Percentiles rank a stretch among this genome's conserved stretches.
Evolutionary conservation across 345 rosid genomes (phyloP).

Genomic region (Sisymbrium altissimum): DNA sequence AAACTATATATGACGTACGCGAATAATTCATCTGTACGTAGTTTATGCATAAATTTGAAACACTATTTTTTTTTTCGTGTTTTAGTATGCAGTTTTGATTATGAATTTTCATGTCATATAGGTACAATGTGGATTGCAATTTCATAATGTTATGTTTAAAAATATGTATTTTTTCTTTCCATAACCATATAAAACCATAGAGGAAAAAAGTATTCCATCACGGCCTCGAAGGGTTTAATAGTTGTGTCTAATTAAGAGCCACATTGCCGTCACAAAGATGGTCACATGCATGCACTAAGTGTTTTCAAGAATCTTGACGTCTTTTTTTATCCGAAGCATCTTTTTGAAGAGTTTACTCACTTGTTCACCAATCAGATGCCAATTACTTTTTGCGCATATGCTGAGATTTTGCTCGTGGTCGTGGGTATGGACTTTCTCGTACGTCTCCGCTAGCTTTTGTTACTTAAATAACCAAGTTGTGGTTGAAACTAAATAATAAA

Average conservation of each 20-base stretch:
- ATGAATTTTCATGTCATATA: neutral
- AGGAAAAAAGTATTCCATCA: neutral
- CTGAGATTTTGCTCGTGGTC: conserved; percentile 8
- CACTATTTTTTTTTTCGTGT: neutral
- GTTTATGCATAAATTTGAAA: neutral
- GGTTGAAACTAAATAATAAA: neutral
- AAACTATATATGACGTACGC: neutral
- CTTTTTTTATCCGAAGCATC: too few relatives aligned
- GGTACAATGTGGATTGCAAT: neutral
- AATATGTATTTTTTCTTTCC: neutral
- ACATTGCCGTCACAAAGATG: too few relatives aligned
- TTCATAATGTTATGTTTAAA: neutral
- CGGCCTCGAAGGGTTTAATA: neutral
- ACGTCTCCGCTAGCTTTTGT: neutral
- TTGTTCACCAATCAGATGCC: too few relatives aligned
- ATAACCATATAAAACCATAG: neutral
- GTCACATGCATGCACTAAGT: too few relatives aligned
- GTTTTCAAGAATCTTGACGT: too few relatives aligned
- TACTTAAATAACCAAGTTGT: neutral
- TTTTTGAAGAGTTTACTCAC: neutral
- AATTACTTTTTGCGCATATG: neutral
- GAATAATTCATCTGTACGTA: neutral
- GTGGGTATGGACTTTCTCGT: neutral
- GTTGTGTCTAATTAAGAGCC: neutral
- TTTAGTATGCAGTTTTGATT: neutral